phyloP scores from a whole-genome alignment of 805 yeast genomes.

The Wickerhamiella nectarea region DNA sequence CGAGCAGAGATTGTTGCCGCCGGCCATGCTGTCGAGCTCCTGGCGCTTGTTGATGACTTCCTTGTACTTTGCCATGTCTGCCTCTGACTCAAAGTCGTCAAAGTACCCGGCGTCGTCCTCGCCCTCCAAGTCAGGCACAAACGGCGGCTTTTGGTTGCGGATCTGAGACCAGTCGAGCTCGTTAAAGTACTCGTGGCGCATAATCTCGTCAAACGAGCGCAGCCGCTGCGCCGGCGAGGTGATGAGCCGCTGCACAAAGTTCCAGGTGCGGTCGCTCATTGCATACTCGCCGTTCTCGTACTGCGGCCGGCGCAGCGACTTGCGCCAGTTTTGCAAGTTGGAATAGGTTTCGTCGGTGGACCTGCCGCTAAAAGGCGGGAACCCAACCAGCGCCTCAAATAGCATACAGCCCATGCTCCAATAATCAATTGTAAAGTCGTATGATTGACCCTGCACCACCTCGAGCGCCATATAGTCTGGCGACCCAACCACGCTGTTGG shows the following conservation, averaged over 20 bases:
- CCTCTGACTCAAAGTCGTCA: constrained; percentile 93
- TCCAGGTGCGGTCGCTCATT: constrained; percentile 95
- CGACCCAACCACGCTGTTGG: constrained; percentile 92
- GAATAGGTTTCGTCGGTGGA: constrained; percentile 89
- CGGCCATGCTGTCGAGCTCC: constrained; percentile 69
- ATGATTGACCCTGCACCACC: constrained; percentile 83
- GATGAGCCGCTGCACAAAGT: constrained; percentile 60
- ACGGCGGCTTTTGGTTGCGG: constrained; percentile 72
- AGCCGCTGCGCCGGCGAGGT: constrained; percentile 67
- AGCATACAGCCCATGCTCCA: constrained; percentile 98
- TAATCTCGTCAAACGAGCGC: constrained; percentile 68
- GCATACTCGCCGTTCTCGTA: constrained; percentile 84
- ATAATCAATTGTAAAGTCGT: constrained; percentile 93
- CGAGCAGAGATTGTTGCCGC: constrained; percentile 42
- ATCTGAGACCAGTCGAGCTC: constrained; percentile 70
- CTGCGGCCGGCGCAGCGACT: constrained; percentile 76
- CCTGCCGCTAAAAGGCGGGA: constrained; percentile 93
- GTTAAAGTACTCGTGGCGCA: constrained; percentile 62
- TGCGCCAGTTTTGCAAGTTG: constrained; percentile 85
- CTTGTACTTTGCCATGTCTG: constrained; percentile 93
- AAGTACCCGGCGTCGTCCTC: constrained; percentile 98
- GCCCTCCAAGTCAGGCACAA: constrained; percentile 89
- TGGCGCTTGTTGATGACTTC: constrained; percentile 90
- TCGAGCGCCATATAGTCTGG: constrained; percentile 99
- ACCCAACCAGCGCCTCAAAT: constrained; percentile 90